phyloP scores from a whole-genome alignment of 495 filamentous ascomycete species.

The Talaromyces trachyspermus region DNA sequence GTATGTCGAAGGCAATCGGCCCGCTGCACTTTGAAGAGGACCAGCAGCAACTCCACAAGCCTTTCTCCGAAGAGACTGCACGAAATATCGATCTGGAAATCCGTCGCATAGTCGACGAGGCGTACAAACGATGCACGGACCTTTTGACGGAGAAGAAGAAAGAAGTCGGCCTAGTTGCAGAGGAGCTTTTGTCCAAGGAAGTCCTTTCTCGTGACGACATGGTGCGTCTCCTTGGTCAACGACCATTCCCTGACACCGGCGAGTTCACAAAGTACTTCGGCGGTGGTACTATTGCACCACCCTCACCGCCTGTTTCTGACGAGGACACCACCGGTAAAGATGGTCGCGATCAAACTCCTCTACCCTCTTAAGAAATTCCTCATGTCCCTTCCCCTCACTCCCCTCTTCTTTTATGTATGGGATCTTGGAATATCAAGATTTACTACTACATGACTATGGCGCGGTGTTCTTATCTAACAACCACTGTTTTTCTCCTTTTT shows the following conservation, averaged over 20 bases:
- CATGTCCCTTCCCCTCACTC: neutral
- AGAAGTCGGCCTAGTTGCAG: constrained; percentile 81
- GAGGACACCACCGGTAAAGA: constrained; percentile 32
- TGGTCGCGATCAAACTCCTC: constrained; percentile 36
- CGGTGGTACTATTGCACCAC: constrained; percentile 47
- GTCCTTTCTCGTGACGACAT: constrained; percentile 85
- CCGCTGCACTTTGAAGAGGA: constrained; percentile 86
- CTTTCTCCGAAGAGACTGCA: constrained; percentile 90
- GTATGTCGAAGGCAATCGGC: constrained; percentile 90
- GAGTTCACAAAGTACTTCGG: constrained; percentile 94
- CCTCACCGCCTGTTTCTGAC: constrained; percentile 40
- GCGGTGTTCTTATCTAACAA: too few species aligned
- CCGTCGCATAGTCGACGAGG: constrained; percentile 78
- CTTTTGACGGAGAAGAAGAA: constrained; percentile 78
- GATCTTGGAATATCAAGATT: neutral
- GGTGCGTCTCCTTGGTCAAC: constrained; percentile 73
- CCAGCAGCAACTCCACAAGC: constrained; percentile 76
- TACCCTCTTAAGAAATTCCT: constrained; percentile 22
- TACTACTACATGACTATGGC: neutral
- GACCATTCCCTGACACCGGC: constrained; percentile 73
- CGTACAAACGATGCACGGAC: constrained; percentile 81
- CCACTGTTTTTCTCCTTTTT: too few species aligned
- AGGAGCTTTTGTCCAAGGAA: constrained; percentile 89
- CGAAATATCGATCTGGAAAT: constrained; percentile 88
- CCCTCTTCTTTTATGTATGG: neutral